Conservation (phyloP, 2,329 filamentous ascomycete species). For the Bipolaris bicolor region DNA sequence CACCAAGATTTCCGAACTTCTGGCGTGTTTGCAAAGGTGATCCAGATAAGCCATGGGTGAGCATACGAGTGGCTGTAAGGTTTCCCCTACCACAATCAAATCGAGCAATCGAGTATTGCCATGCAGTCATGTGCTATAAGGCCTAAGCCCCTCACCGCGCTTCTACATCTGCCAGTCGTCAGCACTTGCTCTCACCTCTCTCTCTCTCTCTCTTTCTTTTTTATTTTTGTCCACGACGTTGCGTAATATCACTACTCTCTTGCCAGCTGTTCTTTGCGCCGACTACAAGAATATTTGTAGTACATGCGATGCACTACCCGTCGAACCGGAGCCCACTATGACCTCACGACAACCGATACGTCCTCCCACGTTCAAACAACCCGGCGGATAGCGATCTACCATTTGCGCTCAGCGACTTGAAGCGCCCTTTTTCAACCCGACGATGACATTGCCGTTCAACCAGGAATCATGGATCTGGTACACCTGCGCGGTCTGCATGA, state of each 20-base stretch:
- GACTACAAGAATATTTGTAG: conserved; percentile 1
- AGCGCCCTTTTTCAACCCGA: conserved; percentile 9
- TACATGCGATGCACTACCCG: conserved; percentile 6
- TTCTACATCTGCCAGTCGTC: conserved; percentile 1
- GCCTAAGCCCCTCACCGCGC: conserved; percentile 8
- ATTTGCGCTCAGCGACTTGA: neutral
- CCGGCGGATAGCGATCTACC: conserved; percentile 22
- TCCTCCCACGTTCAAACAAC: conserved; percentile 16
- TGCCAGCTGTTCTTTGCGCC: neutral
- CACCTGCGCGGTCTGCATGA: conserved; percentile 49
- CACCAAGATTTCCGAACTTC: neutral
- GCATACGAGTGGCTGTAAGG: conserved; percentile 4
- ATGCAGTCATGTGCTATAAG: conserved; percentile 13
- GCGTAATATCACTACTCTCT: neutral
- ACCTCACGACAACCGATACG: conserved; percentile 20
- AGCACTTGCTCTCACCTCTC: conserved; percentile 2
- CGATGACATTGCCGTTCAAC: conserved; percentile 38
- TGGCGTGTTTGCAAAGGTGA: conserved; percentile 1
- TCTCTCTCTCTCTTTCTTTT: neutral
- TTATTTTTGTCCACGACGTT: neutral
- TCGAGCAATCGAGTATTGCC: conserved; percentile 2
- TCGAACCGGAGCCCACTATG: conserved; percentile 24
- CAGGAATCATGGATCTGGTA: conserved; percentile 58
- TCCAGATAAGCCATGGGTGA: conserved; percentile 6
- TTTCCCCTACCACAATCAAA: neutral